Conservation (phyloP, 805 yeast species). For the Ascoidea rubescens region DNA sequence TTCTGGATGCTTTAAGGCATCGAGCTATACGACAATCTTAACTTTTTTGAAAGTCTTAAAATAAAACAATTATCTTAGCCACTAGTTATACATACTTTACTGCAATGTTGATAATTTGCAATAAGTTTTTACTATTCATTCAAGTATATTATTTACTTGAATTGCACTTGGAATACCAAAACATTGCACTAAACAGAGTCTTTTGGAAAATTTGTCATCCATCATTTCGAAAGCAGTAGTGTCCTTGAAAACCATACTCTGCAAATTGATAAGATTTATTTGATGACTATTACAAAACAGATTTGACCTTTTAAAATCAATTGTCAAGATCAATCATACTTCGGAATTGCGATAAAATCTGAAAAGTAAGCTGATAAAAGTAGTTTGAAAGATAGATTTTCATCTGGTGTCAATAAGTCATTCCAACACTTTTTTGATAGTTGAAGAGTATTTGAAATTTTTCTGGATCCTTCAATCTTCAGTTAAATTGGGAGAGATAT, state of each 20-base stretch:
- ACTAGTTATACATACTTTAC: slow-evolving; percentile 3
- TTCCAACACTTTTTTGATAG: slow-evolving; percentile 18
- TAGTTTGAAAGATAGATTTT: slow-evolving; percentile 22
- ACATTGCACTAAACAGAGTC: slow-evolving; percentile 40
- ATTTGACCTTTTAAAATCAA: slow-evolving; percentile 19
- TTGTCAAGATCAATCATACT: slow-evolving; percentile 19
- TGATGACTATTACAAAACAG: too few species aligned
- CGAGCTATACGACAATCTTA: too few species aligned
- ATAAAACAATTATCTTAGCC: too few species aligned
- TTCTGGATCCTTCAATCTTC: slow-evolving; percentile 22
- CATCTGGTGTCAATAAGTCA: slow-evolving; percentile 6
- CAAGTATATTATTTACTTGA: slow-evolving; percentile 40
- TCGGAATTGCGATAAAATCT: slow-evolving; percentile 39
- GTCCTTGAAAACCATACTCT: slow-evolving; percentile 22
- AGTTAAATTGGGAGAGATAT: slow-evolving; percentile 45
- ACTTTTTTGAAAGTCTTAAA: too few species aligned
- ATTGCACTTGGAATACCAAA: slow-evolving; percentile 42
- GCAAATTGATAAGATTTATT: slow-evolving; percentile 19
- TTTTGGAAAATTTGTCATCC: slow-evolving; percentile 21
- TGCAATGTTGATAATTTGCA: slow-evolving; percentile 12
- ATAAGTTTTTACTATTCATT: slow-evolving; percentile 40
- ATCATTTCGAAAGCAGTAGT: too few species aligned
- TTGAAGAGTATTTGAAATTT: slow-evolving; percentile 14
- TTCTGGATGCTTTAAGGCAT: too few species aligned
- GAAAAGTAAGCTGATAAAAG: slow-evolving; percentile 32